These are phyloP conservation scores for Epichloe scottii DNA, from an alignment of 2,329 filamentous ascomycete genomes.

Conservation along the genomic window DNA sequence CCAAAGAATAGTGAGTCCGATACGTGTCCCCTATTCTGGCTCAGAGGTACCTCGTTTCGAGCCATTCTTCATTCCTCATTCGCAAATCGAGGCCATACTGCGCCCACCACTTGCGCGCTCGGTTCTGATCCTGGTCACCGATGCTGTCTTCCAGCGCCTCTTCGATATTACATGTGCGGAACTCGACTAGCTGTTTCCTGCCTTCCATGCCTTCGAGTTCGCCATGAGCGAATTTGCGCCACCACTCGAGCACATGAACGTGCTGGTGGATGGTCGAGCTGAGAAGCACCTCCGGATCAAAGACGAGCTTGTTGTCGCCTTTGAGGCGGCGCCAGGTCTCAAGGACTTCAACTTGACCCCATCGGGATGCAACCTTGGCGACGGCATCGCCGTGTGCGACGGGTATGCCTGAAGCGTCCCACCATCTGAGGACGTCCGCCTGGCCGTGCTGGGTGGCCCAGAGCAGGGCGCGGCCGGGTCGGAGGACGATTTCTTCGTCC, in stretches of 20 bases:
- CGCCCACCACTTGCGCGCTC: constrained; percentile 79
- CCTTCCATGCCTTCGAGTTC: constrained; percentile 42
- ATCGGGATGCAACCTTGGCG: constrained; percentile 70
- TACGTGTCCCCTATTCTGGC: neutral
- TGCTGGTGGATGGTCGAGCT: constrained; percentile 81
- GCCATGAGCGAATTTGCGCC: constrained; percentile 56
- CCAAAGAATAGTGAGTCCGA: neutral
- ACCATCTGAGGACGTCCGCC: constrained; percentile 70
- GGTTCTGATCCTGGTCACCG: constrained; percentile 46
- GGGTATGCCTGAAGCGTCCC: constrained; percentile 70
- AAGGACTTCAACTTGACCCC: constrained; percentile 73
- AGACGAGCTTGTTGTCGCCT: constrained; percentile 53
- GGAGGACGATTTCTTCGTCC: constrained; percentile 48
- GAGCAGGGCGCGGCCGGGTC: constrained; percentile 74
- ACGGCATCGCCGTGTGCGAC: constrained; percentile 72
- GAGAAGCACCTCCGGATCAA: constrained; percentile 72
- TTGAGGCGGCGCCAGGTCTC: constrained; percentile 68
- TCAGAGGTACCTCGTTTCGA: constrained; percentile 55
- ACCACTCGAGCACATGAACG: constrained; percentile 81
- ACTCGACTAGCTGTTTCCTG: constrained; percentile 61
- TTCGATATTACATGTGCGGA: constrained; percentile 91
- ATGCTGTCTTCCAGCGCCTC: constrained; percentile 86
- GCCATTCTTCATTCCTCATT: constrained; percentile 78
- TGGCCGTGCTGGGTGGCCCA: constrained; percentile 76
- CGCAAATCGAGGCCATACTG: constrained; percentile 70